These are phyloP conservation scores for Eimeria necatrix DNA, from an alignment of 169 alveolate genomes.

Conservation along the genomic window DNA sequence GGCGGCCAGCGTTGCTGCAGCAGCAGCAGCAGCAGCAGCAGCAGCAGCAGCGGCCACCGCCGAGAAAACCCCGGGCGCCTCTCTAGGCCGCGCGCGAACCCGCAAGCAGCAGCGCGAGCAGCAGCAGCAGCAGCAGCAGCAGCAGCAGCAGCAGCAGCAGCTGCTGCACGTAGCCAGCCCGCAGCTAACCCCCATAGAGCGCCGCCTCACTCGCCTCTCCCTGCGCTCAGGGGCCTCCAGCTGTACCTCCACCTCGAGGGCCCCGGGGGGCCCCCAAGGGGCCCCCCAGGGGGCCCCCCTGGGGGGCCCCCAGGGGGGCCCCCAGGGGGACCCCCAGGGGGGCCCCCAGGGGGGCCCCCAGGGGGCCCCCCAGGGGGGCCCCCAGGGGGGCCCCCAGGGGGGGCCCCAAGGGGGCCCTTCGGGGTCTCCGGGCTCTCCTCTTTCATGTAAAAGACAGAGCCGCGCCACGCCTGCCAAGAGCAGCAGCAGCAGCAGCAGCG, in stretches of 20 bases:
- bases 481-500: slow-evolving; percentile 14
- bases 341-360: too few species aligned
- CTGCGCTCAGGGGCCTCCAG: neutral
- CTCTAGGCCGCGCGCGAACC: neutral
- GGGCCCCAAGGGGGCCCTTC: neutral
- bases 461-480: neutral
- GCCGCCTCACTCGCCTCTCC: slow-evolving; percentile 26
- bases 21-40: slow-evolving; percentile 61
- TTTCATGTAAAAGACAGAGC: neutral
- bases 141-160: slow-evolving; percentile 63
- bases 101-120: slow-evolving; percentile 23
- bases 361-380: neutral
- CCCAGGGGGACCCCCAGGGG: too few species aligned
- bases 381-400: neutral
- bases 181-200: slow-evolving; percentile 24
- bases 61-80: slow-evolving; percentile 34
- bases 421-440: neutral
- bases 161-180: neutral
- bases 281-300: too few species aligned
- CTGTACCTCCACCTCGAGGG: neutral
- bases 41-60: slow-evolving; percentile 26
- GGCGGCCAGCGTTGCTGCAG: slow-evolving; percentile 50
- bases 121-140: slow-evolving; percentile 39
- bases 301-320: too few species aligned
- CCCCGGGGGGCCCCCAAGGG: too few species aligned